Base-by-base conservation (phyloP, 1,139 yeast genomes). In the Geotrichum phurueaensis region DNA sequence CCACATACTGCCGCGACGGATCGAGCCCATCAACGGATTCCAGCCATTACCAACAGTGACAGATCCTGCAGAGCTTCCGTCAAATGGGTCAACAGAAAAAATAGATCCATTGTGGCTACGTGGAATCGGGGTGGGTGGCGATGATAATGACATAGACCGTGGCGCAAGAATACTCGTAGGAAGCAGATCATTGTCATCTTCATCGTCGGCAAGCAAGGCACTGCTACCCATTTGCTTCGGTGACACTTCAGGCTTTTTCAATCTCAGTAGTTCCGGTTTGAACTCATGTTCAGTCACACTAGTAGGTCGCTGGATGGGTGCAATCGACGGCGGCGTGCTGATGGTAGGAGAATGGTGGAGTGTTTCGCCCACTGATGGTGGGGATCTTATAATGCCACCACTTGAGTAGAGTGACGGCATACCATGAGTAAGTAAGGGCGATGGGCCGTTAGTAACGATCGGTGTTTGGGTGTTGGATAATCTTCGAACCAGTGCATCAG, bases 211-310 rank as follows among this genome's bases (percentile, higher is more conserved):
- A 15, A 65, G 54, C 27, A 68, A 59, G 20, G 67, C 64, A 22
- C 65, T 60, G 22, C 67, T 63, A 10, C 70, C 69, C 64, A 68
- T 64, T 31, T 66, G 65, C n/a, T 69, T 63, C 33, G 65, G 64
- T 36, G 65, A 54, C 56, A 65, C 68, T 51, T 66, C 68, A n/a
- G 64, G 65, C n/a, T 65, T 65, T 27, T 33, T 29, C 2, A 36
- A 39, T 25, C 39, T 33, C 39, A 33, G 13, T 12, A 33, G 39
- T 27, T 27, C 45, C 13, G 65, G 65, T 36, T 47, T 50, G 4
- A 31, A 29, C 36, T 52, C 54, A 27, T 33, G 56, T 22, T 58
- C 58, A 18, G 59, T 23, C 6, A 60, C 61, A 51, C 65, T 62
- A 2, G 59, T 57, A 10, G 65, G 65, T 12, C 65, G 60, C 52